A percentile compares a stretch with the other conserved stretches of the same genome.
Evolutionary conservation across 2,329 filamentous ascomycete species (phyloP).

Genomic region (Dactylonectria estremocensis): DNA sequence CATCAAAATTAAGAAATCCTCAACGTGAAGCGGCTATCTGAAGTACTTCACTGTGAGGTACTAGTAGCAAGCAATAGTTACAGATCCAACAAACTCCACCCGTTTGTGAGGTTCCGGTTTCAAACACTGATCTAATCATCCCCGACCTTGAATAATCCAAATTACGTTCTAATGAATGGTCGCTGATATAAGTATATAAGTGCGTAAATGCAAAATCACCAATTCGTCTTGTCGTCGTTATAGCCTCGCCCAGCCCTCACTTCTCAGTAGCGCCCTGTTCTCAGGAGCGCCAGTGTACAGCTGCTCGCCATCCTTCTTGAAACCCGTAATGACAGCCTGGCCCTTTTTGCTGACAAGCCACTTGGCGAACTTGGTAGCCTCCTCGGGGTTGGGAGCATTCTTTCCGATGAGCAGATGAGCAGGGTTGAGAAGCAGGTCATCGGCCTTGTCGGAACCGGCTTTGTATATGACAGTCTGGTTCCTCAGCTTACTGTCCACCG

Average conservation of each 20-base stretch:
- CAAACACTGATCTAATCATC: too few relatives aligned
- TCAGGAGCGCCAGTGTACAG: slow-evolving; percentile 33
- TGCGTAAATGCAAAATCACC: too few relatives aligned
- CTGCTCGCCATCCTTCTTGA: slow-evolving; percentile 35
- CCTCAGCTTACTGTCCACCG: slow-evolving; percentile 52
- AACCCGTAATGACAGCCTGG: slow-evolving; percentile 32
- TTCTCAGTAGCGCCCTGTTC: slow-evolving; percentile 22
- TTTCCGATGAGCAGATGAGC: slow-evolving; percentile 52
- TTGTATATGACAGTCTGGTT: slow-evolving; percentile 56
- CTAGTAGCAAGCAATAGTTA: too few relatives aligned
- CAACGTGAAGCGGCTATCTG: too few relatives aligned
- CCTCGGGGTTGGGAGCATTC: slow-evolving; percentile 31
- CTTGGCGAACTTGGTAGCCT: slow-evolving; percentile 33
- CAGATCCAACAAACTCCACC: too few relatives aligned
- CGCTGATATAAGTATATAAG: too few relatives aligned
- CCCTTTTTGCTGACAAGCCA: slow-evolving; percentile 39
- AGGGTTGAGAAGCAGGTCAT: slow-evolving; percentile 60
- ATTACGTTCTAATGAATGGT: too few relatives aligned
- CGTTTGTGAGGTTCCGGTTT: too few relatives aligned
- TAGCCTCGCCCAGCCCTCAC: neutral
- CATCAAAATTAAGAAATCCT: too few relatives aligned
- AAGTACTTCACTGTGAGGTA: too few relatives aligned
- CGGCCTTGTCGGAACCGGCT: slow-evolving; percentile 52
- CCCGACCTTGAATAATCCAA: too few relatives aligned
- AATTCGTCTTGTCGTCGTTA: too few relatives aligned